phyloP scores from a whole-genome alignment of 2,329 filamentous ascomycete species.

The Beauveria pseudobassiana region DNA sequence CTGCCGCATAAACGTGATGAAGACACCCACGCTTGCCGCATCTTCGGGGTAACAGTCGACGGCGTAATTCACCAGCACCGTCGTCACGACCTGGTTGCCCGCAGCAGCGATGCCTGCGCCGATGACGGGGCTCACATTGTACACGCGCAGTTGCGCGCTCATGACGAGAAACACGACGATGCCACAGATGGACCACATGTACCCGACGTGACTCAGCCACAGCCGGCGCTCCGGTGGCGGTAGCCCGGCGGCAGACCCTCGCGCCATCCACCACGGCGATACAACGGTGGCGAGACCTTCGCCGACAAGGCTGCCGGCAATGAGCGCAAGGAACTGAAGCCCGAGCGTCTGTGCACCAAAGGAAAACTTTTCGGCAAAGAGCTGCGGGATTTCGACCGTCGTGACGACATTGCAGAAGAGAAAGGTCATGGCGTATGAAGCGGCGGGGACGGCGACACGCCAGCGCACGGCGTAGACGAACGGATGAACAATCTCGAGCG shows the following conservation, averaged over 20 bases:
- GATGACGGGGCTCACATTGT: slow-evolving; percentile 6
- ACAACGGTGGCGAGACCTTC: neutral
- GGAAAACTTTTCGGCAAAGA: slow-evolving; percentile 3
- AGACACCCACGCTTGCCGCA: slow-evolving; percentile 6
- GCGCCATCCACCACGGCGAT: neutral
- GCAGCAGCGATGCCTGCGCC: slow-evolving; percentile 4
- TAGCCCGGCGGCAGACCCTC: neutral
- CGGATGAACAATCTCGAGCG: neutral
- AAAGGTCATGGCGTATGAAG: neutral
- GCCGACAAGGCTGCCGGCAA: slow-evolving; percentile 1
- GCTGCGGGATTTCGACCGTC: slow-evolving; percentile 7
- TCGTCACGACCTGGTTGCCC: slow-evolving; percentile 4
- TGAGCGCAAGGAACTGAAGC: slow-evolving; percentile 5
- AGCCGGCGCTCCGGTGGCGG: neutral
- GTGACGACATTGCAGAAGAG: slow-evolving; percentile 4
- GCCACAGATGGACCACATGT: neutral
- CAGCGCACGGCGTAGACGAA: neutral
- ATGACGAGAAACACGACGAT: slow-evolving; percentile 3
- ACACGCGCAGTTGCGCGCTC: neutral
- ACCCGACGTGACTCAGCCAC: neutral
- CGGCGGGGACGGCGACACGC: neutral
- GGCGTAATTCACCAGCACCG: slow-evolving; percentile 1
- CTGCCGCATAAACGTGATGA: neutral
- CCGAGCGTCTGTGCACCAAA: neutral
- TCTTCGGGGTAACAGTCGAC: slow-evolving; percentile 2